Evolutionary conservation across 176 grass and related monocot species (phyloP).

Genomic region (Triticum turgidum): DNA sequence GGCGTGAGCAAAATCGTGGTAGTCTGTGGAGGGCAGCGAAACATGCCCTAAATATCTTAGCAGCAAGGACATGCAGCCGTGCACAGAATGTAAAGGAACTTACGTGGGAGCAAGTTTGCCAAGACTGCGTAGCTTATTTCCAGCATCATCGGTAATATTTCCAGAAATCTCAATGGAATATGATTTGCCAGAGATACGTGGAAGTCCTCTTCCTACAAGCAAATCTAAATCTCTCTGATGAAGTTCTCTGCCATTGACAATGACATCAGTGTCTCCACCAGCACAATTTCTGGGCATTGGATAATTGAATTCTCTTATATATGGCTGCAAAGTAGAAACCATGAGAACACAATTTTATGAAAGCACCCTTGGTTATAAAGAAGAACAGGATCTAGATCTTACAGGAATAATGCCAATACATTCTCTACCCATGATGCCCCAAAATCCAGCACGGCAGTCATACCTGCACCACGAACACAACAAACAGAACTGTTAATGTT

Average conservation of each 20-base stretch:
- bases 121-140: constrained; percentile 62
- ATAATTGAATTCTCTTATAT: constrained; percentile 92
- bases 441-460: constrained; percentile 92
- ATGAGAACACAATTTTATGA: constrained; percentile 23
- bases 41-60: neutral
- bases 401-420: constrained; percentile 97
- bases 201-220: constrained; percentile 77
- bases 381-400: constrained; percentile 33
- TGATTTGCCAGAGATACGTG: constrained; percentile 48
- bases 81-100: constrained; percentile 38
- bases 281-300: constrained; percentile 68
- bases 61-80: neutral
- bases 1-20: neutral
- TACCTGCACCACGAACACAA: constrained; percentile 57
- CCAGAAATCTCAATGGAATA: constrained; percentile 82
- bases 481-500: constrained; percentile 20
- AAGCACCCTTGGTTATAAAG: constrained; percentile 4
- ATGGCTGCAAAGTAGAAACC: constrained; percentile 48
- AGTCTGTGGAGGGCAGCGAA: neutral
- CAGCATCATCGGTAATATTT: constrained; percentile 70
- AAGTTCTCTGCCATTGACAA: constrained; percentile 94
- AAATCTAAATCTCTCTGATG: constrained; percentile 77
- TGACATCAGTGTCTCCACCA: constrained; percentile 66
- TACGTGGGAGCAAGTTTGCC: constrained; percentile 99
- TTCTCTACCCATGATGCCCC: constrained; percentile 90